phyloP scores from a whole-genome alignment of 2,329 filamentous ascomycete genomes.

The Myriosclerotinia duriaeana region DNA sequence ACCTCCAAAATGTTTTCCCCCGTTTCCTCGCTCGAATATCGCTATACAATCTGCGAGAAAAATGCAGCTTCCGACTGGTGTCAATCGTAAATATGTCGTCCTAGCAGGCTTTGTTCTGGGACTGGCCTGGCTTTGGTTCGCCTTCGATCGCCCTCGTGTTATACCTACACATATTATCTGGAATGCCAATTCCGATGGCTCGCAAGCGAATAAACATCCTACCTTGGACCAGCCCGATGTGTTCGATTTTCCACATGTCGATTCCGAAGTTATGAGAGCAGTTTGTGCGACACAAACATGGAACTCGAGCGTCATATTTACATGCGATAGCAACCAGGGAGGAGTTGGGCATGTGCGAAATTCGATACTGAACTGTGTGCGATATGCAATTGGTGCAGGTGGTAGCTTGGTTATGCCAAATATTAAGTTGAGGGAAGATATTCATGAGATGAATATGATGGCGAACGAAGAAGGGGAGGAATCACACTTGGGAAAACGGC shows the following conservation, averaged over 20 bases:
- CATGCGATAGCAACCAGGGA: conserved; percentile 44
- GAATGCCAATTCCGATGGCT: conserved; percentile 16
- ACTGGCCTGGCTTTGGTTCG: conserved; percentile 33
- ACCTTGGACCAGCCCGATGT: conserved; percentile 28
- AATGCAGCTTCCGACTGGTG: conserved; percentile 18
- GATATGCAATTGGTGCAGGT: conserved; percentile 45
- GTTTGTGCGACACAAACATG: conserved; percentile 42
- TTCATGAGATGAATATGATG: conserved; percentile 31
- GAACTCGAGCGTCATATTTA: conserved; percentile 43
- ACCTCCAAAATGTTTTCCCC: conserved; percentile 8
- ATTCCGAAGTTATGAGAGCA: conserved; percentile 41
- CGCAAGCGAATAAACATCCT: not conserved
- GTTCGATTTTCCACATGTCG: conserved; percentile 44
- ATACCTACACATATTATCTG: conserved; percentile 26
- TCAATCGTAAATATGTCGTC: conserved; percentile 31
- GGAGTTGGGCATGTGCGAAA: conserved; percentile 46
- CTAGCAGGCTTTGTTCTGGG: conserved; percentile 27
- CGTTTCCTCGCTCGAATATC: not conserved
- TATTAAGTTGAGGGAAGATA: conserved; percentile 42
- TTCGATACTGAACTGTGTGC: conserved; percentile 45
- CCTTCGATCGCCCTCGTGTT: conserved; percentile 28
- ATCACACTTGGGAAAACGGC: conserved; percentile 28
- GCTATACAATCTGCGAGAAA: not conserved
- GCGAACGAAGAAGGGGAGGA: conserved; percentile 18
- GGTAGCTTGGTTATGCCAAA: conserved; percentile 43